Conservation (phyloP, 768 basidiomycete species). For the Mycena olivaceomarginata region DNA sequence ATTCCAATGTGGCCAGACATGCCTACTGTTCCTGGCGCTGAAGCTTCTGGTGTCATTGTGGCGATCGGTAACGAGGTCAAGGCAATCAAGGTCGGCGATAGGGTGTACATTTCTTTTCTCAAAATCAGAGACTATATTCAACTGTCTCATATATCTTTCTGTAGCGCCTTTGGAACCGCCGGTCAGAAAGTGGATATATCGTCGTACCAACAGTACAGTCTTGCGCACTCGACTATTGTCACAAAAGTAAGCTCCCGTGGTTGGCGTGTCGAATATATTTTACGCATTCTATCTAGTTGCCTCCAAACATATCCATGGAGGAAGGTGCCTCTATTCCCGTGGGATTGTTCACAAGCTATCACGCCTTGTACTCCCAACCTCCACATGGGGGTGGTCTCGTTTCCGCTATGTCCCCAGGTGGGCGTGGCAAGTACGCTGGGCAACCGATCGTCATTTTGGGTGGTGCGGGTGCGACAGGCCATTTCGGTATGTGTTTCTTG, state of each 20-base stretch:
- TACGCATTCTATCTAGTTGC: constrained; percentile 7
- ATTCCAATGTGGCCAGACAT: constrained; percentile 20
- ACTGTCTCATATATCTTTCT: constrained; percentile 3
- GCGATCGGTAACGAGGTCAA: constrained; percentile 72
- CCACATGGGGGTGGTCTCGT: constrained; percentile 63
- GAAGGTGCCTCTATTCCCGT: constrained; percentile 31
- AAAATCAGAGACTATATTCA: background rate
- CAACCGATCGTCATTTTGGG: constrained; percentile 69
- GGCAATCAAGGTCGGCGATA: constrained; percentile 69
- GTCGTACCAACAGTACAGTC: constrained; percentile 28
- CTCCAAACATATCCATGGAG: constrained; percentile 24
- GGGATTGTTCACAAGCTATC: constrained; percentile 48
- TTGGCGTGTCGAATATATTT: background rate
- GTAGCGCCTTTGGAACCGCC: constrained; percentile 32
- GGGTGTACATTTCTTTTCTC: constrained; percentile 62
- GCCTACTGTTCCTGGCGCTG: constrained; percentile 68
- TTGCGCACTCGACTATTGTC: constrained; percentile 23
- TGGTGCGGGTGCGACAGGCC: constrained; percentile 69
- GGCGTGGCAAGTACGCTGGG: constrained; percentile 62
- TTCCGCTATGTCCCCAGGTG: constrained; percentile 59
- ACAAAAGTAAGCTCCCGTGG: constrained; percentile 7
- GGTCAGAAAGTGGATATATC: constrained; percentile 27
- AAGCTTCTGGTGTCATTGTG: constrained; percentile 71
- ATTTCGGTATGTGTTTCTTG: constrained; percentile 62
- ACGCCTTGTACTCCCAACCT: constrained; percentile 65